These are phyloP conservation scores for Leccinum longicurvipes DNA, from an alignment of 768 basidiomycete species.

Conservation along the genomic window DNA sequence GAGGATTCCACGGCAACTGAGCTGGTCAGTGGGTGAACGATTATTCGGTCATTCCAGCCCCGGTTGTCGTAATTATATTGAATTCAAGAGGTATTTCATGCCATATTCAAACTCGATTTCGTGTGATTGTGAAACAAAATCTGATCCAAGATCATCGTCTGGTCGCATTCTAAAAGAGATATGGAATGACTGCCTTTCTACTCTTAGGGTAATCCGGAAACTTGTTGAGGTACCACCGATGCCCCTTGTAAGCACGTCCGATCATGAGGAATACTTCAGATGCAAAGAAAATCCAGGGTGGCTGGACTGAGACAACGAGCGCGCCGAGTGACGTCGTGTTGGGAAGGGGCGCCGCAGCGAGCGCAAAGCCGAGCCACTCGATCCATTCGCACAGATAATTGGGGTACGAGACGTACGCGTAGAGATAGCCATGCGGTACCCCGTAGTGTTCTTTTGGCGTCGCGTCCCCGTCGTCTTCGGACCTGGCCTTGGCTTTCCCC, in stretches of 20 bases:
- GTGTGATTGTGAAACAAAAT: background rate
- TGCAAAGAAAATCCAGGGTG: conserved; percentile 79
- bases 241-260: conserved; percentile 77
- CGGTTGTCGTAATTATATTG: background rate
- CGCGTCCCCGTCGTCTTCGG: conserved; percentile 22
- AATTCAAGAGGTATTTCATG: background rate
- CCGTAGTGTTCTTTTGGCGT: conserved; percentile 57
- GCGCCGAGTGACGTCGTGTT: conserved; percentile 31
- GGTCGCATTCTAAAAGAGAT: conserved; percentile 46
- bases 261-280: conserved; percentile 76
- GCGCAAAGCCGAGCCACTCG: conserved; percentile 87
- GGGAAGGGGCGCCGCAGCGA: conserved; percentile 63
- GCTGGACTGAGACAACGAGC: conserved; percentile 45
- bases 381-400: conserved; percentile 96
- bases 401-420: conserved; percentile 79
- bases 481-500: conserved; percentile 29
- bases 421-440: conserved; percentile 78
- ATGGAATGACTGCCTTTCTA: conserved; percentile 78
- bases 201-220: conserved; percentile 83
- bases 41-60: background rate
- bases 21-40: background rate
- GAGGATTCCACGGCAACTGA: background rate
- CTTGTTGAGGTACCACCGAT: conserved; percentile 77
- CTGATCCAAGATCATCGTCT: background rate
- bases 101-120: background rate